These are phyloP conservation scores for Marchantia polymorpha DNA, from an alignment of 225 moss, liverwort and hornwort genomes.

Conservation along the genomic window DNA sequence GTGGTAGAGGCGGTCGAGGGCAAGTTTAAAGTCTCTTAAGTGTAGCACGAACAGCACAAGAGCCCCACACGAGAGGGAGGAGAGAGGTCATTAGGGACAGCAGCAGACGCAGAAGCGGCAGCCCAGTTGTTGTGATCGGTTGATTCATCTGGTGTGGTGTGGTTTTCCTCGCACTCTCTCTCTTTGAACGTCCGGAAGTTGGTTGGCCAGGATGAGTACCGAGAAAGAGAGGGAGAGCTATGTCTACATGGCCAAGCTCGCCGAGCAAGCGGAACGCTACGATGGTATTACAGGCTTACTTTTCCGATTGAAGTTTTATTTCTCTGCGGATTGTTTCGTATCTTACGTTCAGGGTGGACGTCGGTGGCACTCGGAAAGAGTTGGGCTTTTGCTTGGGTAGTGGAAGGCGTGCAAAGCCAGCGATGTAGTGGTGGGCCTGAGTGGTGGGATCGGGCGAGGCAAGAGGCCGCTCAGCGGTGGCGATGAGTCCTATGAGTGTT, in stretches of 20 bases:
- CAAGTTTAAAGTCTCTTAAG: not conserved
- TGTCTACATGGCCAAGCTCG: slow-evolving; percentile 96
- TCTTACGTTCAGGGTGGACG: not conserved
- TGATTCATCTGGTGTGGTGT: not conserved
- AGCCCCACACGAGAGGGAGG: not conserved
- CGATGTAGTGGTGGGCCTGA: not conserved
- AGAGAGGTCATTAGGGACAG: not conserved
- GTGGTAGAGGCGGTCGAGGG: not conserved
- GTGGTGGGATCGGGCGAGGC: not conserved
- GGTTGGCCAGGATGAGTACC: slow-evolving; percentile 58
- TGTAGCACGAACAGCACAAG: not conserved
- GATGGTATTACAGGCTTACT: slow-evolving; percentile 45
- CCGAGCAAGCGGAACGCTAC: slow-evolving; percentile 92
- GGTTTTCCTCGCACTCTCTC: not conserved
- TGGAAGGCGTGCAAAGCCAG: too few relatives aligned
- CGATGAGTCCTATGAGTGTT: not conserved
- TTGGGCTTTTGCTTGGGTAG: not conserved
- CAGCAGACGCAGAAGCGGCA: not conserved
- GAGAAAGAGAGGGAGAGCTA: slow-evolving; percentile 93
- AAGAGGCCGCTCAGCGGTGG: not conserved
- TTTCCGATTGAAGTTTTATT: slow-evolving; percentile 1
- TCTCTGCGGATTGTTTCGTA: not conserved
- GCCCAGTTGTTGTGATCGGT: not conserved
- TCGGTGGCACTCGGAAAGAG: too few relatives aligned
- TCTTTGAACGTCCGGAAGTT: slow-evolving; percentile 3